Evolutionary conservation across 805 yeast genomes (phyloP), one percentile per base, ranked within the genome.

Genomic region (Isabelozyma gotoi): DNA sequence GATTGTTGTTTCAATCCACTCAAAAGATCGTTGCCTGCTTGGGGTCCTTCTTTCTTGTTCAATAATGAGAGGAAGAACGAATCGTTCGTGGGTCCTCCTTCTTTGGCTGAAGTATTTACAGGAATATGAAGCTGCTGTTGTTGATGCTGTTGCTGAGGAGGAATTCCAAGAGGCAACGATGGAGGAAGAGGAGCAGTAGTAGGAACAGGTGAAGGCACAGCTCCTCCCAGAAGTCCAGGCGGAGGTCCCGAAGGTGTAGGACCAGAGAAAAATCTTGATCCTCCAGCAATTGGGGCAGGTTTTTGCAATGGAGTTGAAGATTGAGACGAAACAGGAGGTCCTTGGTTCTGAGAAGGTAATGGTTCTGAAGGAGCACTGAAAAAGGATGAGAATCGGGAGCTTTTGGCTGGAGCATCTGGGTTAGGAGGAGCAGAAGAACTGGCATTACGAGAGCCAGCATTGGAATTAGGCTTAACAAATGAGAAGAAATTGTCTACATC

Each of bases 41-140:
- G 43, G 32, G 42, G 46, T 12, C 38, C 19, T 29, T 51, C 51
- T 20, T 62, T 55, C 46, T 72, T 74, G 33, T 68, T 64, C 48
- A 78, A 56, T 42, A 78, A 58, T 4, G 81, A 70, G 62, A 72
- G 65, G 52, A 78, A 74, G 47, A 78, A 78, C 12, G 69, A 56
- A 45, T 76, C 79, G 49, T 68, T 65, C n/a, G 56, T 45, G 14
- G 46, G 8, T 31, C 33, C 16, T 36, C 42, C n/a, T n/a, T n/a
- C n/a, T 21, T 21, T 19, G 44, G 34, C 45, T 2, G 46, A 38
- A 19, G 15, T 38, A 16, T 24, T 31, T 36, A 24, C 42, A 17
- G 45, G 44, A 20, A 43, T 49, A 6, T 15, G 51, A 19, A 36
- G 49, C 27, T 38, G 51, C 32, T 45, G 56, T 7, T 37, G 46